phyloP scores from a whole-genome alignment of 2,329 filamentous ascomycete species.

The Aureobasidium zeae region DNA sequence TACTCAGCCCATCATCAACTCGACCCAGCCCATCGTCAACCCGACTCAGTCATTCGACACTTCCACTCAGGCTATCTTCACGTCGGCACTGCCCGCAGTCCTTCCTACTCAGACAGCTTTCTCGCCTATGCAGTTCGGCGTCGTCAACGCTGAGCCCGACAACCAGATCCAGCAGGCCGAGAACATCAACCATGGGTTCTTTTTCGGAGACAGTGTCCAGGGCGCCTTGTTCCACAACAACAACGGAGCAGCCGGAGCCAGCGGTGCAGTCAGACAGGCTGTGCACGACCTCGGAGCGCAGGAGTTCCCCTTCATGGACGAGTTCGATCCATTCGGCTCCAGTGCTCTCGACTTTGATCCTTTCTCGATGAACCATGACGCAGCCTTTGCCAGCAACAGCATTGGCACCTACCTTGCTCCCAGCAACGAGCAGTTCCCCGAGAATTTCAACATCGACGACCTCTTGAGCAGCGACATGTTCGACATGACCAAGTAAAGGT shows the following conservation, averaged over 20 bases:
- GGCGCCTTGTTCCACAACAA: constrained; percentile 3
- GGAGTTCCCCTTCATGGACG: constrained; percentile 18
- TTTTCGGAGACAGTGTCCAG: neutral
- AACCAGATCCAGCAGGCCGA: neutral
- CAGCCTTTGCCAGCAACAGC: constrained; percentile 9
- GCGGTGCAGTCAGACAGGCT: constrained; percentile 6
- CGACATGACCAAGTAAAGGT: constrained; percentile 5
- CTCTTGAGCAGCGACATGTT: constrained; percentile 14
- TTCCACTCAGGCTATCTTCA: neutral
- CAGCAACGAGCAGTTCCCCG: constrained; percentile 11
- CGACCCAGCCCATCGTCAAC: neutral
- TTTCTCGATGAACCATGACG: constrained; percentile 10
- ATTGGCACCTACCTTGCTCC: constrained; percentile 15
- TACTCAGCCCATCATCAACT: constrained; percentile 1
- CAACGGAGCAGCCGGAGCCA: constrained; percentile 6
- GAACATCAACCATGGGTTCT: neutral
- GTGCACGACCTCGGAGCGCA: constrained; percentile 12
- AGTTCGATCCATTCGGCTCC: constrained; percentile 20
- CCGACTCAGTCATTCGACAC: neutral
- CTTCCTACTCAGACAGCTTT: neutral
- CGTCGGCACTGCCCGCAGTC: neutral
- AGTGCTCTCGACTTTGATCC: constrained; percentile 20
- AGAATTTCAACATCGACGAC: constrained; percentile 17
- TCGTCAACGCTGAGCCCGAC: neutral
- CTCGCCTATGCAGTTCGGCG: neutral